Evolutionary conservation across 495 filamentous ascomycete genomes (phyloP), one percentile per base, ranked within the genome.

Genomic region (Penicillium psychrofluorescens): DNA sequence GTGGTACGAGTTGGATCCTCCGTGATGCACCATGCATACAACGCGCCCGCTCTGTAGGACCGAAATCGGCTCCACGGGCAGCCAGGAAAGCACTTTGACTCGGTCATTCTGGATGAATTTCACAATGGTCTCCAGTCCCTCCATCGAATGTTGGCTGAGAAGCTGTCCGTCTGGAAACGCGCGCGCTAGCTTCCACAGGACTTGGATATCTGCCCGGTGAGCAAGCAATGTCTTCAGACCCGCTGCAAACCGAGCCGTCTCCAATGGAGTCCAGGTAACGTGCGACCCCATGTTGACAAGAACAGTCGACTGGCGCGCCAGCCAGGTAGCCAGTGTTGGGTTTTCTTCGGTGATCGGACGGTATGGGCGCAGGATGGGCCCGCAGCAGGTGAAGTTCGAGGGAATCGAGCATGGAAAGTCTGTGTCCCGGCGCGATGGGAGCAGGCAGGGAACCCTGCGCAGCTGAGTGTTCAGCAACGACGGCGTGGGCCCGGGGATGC

Each of bases 231-330:
- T 22, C 22, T 6, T 22, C 4, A 22, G 22, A 22, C 22, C 22
- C 22, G 22, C 22, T 22, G 22, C 22, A 22, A 22, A 22, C 22
- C 22, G 22, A 22, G 22, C 22, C 22, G 22, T 22, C 22, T 22
- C 22, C 22, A 22, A 22, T 4, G 22, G 22, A 22, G 22, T 22
- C 22, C 22, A 22, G 2, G 22, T 22, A 22, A 66, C 51, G 41
- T 61, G 57, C 0, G 68, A 73, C 0, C 76, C 76, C 1, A 78
- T 65, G 43, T 70, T 75, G 31, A 79, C 62, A 11, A 79, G 54
- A 7, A 79, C 48, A 0, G 72, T 78, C 6, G 72, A 68, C 3
- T 60, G 54, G n/a, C n/a, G 22, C 3, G 57, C 46, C 11, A 79
- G 59, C 76, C 76, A 79, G 8, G 44, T 33, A 13, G 51, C 52